phyloP scores from a whole-genome alignment of 306 rosid genomes.

The Quercus rubra region DNA sequence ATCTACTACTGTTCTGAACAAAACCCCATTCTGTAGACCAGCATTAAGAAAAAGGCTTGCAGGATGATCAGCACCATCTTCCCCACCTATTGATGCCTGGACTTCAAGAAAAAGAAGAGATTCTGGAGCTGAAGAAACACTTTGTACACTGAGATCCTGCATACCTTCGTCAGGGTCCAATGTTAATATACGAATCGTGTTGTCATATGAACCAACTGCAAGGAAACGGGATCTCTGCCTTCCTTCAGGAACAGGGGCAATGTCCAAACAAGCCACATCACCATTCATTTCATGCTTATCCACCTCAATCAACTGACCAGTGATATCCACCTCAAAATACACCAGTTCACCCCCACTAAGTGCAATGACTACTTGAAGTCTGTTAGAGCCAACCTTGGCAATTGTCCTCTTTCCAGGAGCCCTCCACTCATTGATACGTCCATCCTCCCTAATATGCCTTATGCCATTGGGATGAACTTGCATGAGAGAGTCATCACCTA shows the following conservation, averaged over 20 bases:
- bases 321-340: constrained; percentile 92
- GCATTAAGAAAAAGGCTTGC: constrained; percentile 94
- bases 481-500: constrained; percentile 98
- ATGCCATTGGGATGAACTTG: constrained; percentile 99
- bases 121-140: constrained; percentile 92
- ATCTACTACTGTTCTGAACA: constrained; percentile 95
- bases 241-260: constrained; percentile 96
- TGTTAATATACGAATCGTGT: constrained; percentile 79
- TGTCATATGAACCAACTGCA: constrained; percentile 95
- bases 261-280: constrained; percentile 91
- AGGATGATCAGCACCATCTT: constrained; percentile 97
- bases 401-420: constrained; percentile 97
- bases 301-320: constrained; percentile 93
- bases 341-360: constrained; percentile 93
- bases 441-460: constrained; percentile 98
- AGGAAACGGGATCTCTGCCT: constrained; percentile 91
- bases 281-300: constrained; percentile 98
- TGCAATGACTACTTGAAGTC: constrained; percentile 96
- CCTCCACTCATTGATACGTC: constrained; percentile 96
- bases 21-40: constrained; percentile 84
- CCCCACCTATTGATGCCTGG: constrained; percentile 91
- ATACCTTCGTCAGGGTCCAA: constrained; percentile 94
- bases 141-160: constrained; percentile 84
- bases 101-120: constrained; percentile 96
- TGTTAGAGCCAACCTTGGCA: constrained; percentile 83